A percentile compares a stretch with the other conserved stretches of the same genome.
Evolutionary conservation across 1,139 yeast genomes (phyloP).

Genomic region (Magnusiomyces tetraspermus): DNA sequence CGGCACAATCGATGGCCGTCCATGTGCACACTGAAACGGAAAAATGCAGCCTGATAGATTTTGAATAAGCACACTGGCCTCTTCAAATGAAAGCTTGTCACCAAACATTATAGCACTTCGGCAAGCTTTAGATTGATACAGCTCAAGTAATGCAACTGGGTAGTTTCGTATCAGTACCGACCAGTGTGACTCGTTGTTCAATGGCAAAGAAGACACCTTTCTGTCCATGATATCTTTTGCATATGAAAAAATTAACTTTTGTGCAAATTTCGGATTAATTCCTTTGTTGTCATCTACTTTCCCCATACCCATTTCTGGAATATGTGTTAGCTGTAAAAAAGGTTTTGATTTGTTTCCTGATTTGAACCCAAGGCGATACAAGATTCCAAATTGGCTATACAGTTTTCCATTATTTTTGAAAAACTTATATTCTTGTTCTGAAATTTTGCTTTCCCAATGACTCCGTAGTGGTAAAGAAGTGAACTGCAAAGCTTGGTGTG

Average conservation of each 20-base stretch:
- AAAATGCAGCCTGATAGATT: conserved; percentile 41
- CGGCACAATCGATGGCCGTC: conserved; percentile 67
- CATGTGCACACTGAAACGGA: conserved; percentile 85
- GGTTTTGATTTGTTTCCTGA: not conserved
- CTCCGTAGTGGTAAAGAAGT: conserved; percentile 9
- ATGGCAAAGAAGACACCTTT: conserved; percentile 11
- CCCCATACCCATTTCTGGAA: conserved; percentile 17
- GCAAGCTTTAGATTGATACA: conserved; percentile 59
- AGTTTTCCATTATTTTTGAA: conserved; percentile 9
- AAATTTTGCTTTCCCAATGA: conserved; percentile 24
- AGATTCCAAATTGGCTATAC: conserved; percentile 22
- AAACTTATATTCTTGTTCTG: conserved; percentile 28
- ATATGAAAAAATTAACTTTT: conserved; percentile 15
- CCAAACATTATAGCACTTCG: conserved; percentile 71
- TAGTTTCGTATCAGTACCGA: conserved; percentile 14
- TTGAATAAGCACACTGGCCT: conserved; percentile 40
- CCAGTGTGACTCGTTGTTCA: conserved; percentile 10
- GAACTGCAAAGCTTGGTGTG: conserved; percentile 3
- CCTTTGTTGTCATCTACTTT: conserved; percentile 3
- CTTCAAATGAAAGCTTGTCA: conserved; percentile 35
- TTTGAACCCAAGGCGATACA: conserved; percentile 7
- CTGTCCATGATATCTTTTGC: conserved; percentile 13
- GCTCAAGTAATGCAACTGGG: conserved; percentile 36
- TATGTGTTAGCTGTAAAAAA: conserved; percentile 16
- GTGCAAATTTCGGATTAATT: conserved; percentile 9